Base-by-base conservation (phyloP, 495 filamentous ascomycete genomes). In the Collariella sp. region DNA sequence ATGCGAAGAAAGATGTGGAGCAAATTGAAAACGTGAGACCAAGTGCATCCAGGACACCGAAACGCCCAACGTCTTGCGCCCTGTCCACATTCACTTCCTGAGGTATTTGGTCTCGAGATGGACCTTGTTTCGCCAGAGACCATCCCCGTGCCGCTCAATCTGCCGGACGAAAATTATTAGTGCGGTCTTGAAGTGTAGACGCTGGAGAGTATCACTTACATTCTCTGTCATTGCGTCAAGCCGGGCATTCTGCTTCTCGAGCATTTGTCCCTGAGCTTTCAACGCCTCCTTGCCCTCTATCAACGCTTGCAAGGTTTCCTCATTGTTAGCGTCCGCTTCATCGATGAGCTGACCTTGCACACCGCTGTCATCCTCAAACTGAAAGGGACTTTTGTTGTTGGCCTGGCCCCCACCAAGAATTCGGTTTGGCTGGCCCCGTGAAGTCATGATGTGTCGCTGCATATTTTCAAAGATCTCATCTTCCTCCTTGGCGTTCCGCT, bases 321-420 rank as follows among this genome's bases (percentile, higher is more conserved):
- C 23, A n/a, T 45, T 9, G 12, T 45, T n/a, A 7, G n/a, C 23
- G 11, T 61, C 46, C 22, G 38, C 19, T 11, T 39, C 48, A 11
- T 50, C 42, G n/a, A n/a, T n/a, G n/a, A n/a, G n/a, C n/a, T n/a
- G n/a, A n/a, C n/a, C n/a, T 29, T 60, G 55, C 44, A 52, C 40
- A 40, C 61, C 61, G 45, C 46, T 52, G 38, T 55, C 54, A n/a
- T 64, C 61, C 31, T 63, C 61, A 45, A 63, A 60, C n/a, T 38
- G 42, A 34, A 50, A 63, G 26, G 52, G 39, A 40, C 38, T 29
- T 34, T 31, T 1, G 20, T 50, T 16, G 46, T 40, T 50, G 33
- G 16, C 18, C 19, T 50, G 48, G 42, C 24, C 26, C 29, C 38
- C 44, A 24, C 58, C 61, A 23, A 63, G 57, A 10, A 41, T 52